Evolutionary conservation across 2,329 filamentous ascomycete species (phyloP), one percentile per base, ranked within the genome.

Genomic region (Phialophora verrucosa): DNA sequence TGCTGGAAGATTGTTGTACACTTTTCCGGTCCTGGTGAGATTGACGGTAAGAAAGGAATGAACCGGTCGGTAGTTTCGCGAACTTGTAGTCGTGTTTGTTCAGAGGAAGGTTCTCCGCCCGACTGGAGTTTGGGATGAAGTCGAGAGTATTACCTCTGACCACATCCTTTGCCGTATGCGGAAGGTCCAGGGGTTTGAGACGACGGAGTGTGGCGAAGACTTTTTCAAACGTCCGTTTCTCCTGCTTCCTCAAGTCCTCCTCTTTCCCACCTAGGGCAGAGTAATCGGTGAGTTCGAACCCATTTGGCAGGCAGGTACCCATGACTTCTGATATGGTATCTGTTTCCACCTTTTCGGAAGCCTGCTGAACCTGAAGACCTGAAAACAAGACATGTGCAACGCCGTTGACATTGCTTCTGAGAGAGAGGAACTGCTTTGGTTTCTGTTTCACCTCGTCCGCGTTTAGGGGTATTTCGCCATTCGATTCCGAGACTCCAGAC

Each of bases 371-470:
- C 70, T 90, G 91, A 58, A 97, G 82, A 77, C 93, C 96, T 3
- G 94, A 96, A 76, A 95, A 97, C 3, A 97, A 82, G 67, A 94
- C 91, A 72, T 88, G 90, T 42, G 91, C 85, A 54, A 88, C 88
- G 1, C 70, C 69, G 23, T 73, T 70, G 51, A 69, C 67, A 29
- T 68, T 62, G 35, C 67, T 70, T n/a, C 69, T 65, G 38, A 73
- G 59, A 8, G 70, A 68, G n/a, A 73, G 55, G 27, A 73, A 60
- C 29, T 73, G 65, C 47, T 65, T 62, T 12, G 56, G 25, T 23
- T 42, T 51, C 27, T 58, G 25, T 27, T 44, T 54, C 8, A 57
- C 47, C 25, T 49, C 59, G 42, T 57, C 63, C 20, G 62, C 25
- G n/a, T 59, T 61, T 3, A 54, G 11, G 10, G 61, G 42, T 12